Conservation (phyloP, 139 green algal species). For the Parachlorella kessleri region DNA sequence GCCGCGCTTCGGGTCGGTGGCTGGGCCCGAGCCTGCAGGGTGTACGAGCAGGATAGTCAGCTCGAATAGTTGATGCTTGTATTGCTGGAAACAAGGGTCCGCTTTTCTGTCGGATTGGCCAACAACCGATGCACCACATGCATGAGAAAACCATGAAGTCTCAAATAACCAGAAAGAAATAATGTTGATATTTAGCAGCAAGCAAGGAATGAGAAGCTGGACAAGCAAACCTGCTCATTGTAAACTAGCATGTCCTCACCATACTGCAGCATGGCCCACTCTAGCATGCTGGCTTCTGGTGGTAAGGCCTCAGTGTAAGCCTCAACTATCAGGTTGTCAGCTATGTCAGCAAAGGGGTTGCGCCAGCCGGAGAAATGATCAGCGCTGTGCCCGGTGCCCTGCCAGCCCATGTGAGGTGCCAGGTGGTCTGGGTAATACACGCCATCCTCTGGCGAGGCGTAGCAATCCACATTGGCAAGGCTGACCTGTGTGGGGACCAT, state of each 20-base stretch:
- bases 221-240: no score
- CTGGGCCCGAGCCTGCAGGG: not conserved
- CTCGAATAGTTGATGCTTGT: no score
- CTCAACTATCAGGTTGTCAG: not conserved
- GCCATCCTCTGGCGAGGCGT: constrained; percentile 12
- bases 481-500: no score
- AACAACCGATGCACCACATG: no score
- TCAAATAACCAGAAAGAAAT: no score
- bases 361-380: constrained; percentile 25
- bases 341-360: constrained; percentile 39
- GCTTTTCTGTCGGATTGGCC: no score
- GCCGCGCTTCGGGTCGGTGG: constrained; percentile 22
- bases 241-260: no score
- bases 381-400: constrained; percentile 23
- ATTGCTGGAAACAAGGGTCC: no score
- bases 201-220: no score
- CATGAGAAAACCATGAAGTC: no score
- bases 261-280: constrained; percentile 40
- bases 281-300: not conserved
- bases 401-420: constrained; percentile 38
- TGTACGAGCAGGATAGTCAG: no score
- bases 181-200: no score
- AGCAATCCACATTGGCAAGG: constrained; percentile 30
- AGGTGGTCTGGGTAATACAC: constrained; percentile 55
- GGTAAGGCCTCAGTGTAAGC: constrained; percentile 43